Percentiles rank a stretch among this genome's conserved stretches.
These are phyloP conservation scores for Pelargonium cotyledonis DNA, from an alignment of 441 rosid genomes.

Conservation along the genomic window DNA sequence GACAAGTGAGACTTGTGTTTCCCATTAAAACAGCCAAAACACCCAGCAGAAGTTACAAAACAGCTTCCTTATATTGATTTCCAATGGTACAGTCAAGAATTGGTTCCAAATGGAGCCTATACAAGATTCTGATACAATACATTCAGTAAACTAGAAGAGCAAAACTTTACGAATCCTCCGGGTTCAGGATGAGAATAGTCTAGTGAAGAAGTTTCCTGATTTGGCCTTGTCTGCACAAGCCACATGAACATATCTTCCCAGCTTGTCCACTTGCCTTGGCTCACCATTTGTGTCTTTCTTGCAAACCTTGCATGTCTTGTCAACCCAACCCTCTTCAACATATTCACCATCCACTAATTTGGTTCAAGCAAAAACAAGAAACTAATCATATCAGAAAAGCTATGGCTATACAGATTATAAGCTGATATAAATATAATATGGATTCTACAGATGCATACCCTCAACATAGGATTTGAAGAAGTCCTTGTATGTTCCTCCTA, in stretches of 20 bases:
- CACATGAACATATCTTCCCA: slow-evolving; percentile 73
- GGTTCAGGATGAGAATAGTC: slow-evolving; percentile 39
- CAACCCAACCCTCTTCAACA: slow-evolving; percentile 96
- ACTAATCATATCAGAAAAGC: not conserved
- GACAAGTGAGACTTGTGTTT: not conserved
- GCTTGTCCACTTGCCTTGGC: slow-evolving; percentile 65
- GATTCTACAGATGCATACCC: slow-evolving; percentile 23
- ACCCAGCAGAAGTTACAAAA: not conserved
- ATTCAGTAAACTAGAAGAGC: too few species aligned
- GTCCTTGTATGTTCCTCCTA: slow-evolving; percentile 90
- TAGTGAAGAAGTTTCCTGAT: slow-evolving; percentile 67
- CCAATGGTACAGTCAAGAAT: not conserved
- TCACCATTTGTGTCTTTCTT: slow-evolving; percentile 80
- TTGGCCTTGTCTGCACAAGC: slow-evolving; percentile 54
- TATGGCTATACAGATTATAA: not conserved
- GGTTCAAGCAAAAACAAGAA: slow-evolving; percentile 3
- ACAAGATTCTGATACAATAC: not conserved
- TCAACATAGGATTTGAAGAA: slow-evolving; percentile 84
- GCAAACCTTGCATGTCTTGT: slow-evolving; percentile 85
- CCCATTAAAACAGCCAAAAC: not conserved
- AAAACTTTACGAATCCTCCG: not conserved
- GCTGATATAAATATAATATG: too few species aligned
- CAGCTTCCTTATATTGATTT: not conserved
- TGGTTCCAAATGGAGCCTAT: not conserved
- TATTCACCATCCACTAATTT: slow-evolving; percentile 72